Evolutionary conservation across 2,329 filamentous ascomycete species (phyloP), one percentile per base, ranked within the genome.

Genomic region (Alternaria sp.): DNA sequence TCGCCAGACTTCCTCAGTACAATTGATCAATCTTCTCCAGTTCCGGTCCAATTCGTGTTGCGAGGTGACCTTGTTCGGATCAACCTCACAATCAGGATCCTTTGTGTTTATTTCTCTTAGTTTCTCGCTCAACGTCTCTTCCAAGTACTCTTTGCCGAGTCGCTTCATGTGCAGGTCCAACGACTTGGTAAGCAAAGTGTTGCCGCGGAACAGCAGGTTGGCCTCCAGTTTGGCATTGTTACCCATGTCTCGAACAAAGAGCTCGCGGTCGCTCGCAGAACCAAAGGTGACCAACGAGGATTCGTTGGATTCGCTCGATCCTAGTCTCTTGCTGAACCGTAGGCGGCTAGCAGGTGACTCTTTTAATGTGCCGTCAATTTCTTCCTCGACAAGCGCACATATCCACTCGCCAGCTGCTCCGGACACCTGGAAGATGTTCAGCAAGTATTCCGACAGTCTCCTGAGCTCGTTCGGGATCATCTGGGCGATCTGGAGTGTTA

Each of bases 361-460:
- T 72, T 89, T 96, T 54, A 92, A 87, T 17, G 95, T 88, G 0
- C 94, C 94, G 71, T 98, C 95, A 56, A 99, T 98, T 77, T 99
- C 95, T 72, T 98, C 94, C 77, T 99, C 95, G 0, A 97, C 91
- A 39, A 99, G 82, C 2, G 92, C 89, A 83, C 92, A 95, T 23
- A 99, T 84, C 95, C 95, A 99, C 58, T 97, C 92, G 41, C 85
- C 85, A 2, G 91, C 90, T 36, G 87, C 86, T 0, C 92, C 92
- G 2, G 93, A 94, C 3, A 96, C 93, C 73, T 99, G 95, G 70
- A 94, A 99, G 51, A 99, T 96, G 74, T 98, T 96, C 63, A 98
- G 81, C 36, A 98, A 86, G 28, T 90, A 88, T 72, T 97, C 93
- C 2, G 93, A 91, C 8, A 98, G 78, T n/a, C 87, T 85, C 52